Evolutionary conservation across 257 asterid genomes (phyloP), one percentile per base, ranked within the genome.

Genomic region (Anisodus acutangulus): DNA sequence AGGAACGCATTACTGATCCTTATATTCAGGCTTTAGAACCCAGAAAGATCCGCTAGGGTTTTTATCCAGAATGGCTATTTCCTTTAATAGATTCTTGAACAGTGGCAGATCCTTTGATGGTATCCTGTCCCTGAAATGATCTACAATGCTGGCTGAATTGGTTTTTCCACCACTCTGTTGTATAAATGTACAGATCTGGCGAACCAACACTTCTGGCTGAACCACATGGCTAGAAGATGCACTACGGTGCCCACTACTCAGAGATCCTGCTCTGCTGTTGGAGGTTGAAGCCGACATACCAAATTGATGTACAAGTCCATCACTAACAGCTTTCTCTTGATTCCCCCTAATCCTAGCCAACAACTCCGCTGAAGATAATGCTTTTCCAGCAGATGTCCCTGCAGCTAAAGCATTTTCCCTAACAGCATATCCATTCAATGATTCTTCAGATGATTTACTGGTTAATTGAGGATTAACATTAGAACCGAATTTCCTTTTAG

Each of bases 1-100:
- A 47, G 51, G 55, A 58, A 31, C 9, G 3, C 51, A 47, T 11
- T 26, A 89, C 76, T 89, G 92, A 70, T 90, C 94, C 54, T 80
- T 86, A 86, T 93, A 92, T 60, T 94, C 98, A 0, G 91, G 90
- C 89, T 93, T 96, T 85, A 96, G 87, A 87, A 91, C 90, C 99
- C 99, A 96, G 85, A 79, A 84, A 19, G 98, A 91, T 3, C 97
- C 98, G 54, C 85, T 88, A 0, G 94, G 81, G 62, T 49, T 89
- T 86, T 89, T 93, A 91, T 94, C 97, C 91, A 96, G 85, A 12
- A 86, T 83, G 60, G 99, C 98, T 69, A 96, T 96, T 90, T 95
- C 98, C 91, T 93, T 96, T 78, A 96, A 88, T 83, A 96, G 97
- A 85, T 88, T 93, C 90, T 94, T 96, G 81, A 96, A 96, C 89